Evolutionary conservation across 2,329 filamentous ascomycete genomes (phyloP), one percentile per base, ranked within the genome.

Genomic region (Seiridium unicorne): DNA sequence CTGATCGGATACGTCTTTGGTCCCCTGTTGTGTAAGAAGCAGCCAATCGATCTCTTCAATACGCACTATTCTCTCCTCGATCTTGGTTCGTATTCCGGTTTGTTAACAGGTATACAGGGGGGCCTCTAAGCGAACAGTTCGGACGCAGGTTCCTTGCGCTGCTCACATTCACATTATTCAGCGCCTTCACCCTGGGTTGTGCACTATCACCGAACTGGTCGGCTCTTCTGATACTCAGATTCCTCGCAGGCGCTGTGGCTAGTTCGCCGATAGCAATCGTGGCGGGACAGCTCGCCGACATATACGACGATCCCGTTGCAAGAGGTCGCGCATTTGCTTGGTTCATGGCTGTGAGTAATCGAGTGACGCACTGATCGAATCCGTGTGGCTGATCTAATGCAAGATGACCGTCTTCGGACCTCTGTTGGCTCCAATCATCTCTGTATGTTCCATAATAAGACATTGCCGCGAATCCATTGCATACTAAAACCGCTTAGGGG

Each of bases 331-430:
- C 84, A 4, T 87, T 89, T 78, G 81, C 86, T 1, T 73, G 83
- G 46, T 89, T 88, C 74, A 88, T 89, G 82, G 84, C 83, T 18
- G 86, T 84, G 68, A 69, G 78, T 70, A 2, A 6, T 44, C 36
- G 13, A 13, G 18, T 32, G 26, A 35, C 6, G 13, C 4, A n/a
- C 6, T 42, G 1, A 38, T 34, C 26, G n/a, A 5, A 11, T 13
- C 36, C 55, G 42, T 40, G 42, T 10, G 3, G 13, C 31, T n/a
- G 35, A 26, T 6, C 13, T 13, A 2, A 46, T 35, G 53, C 34
- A 62, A 84, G 81, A 80, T 81, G 11, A 91, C 89, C 3, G 81
- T 84, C 0, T 85, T 85, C 49, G 89, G 89, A 0, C 89, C 87
- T 0, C 79, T 91, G n/a, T 72, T 88, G 2, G 85, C 86, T 1